phyloP scores from a whole-genome alignment of 345 rosid genomes.

The Eucalyptus lansdowneana region DNA sequence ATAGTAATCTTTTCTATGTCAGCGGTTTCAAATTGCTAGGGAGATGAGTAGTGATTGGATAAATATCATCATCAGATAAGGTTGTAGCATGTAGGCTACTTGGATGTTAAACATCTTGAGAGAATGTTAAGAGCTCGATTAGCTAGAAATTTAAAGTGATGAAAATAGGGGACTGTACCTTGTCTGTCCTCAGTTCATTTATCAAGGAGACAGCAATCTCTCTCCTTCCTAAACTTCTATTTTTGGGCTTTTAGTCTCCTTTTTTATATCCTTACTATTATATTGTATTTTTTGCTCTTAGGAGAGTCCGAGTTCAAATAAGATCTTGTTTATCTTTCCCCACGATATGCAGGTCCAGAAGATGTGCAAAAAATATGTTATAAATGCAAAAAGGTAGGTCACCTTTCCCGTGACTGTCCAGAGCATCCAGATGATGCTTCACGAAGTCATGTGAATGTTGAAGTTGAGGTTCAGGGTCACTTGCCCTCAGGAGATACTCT shows the following conservation, averaged over 20 bases:
- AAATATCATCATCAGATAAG: neutral
- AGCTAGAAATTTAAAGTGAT: neutral
- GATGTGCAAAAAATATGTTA: slow-evolving; percentile 83
- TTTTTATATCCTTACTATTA: neutral
- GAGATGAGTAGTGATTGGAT: neutral
- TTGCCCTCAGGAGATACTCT: neutral
- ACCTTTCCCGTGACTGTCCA: slow-evolving; percentile 77
- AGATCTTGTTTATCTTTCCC: neutral
- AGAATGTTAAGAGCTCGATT: neutral
- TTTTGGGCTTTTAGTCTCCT: neutral
- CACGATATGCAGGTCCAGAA: slow-evolving; percentile 28
- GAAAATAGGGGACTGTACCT: neutral
- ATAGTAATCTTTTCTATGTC: neutral
- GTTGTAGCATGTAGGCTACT: neutral
- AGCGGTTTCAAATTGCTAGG: neutral
- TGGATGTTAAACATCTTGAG: neutral
- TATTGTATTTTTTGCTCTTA: neutral
- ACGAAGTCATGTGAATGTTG: slow-evolving; percentile 2
- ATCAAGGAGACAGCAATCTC: neutral
- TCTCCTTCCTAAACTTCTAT: neutral
- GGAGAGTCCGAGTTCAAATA: neutral
- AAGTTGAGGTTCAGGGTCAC: neutral
- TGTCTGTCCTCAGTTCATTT: neutral
- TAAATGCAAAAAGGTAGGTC: slow-evolving; percentile 80
- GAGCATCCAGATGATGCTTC: slow-evolving; percentile 41